phyloP scores from a whole-genome alignment of 768 basidiomycete genomes.

The Phanerodontia chrysosporium region DNA sequence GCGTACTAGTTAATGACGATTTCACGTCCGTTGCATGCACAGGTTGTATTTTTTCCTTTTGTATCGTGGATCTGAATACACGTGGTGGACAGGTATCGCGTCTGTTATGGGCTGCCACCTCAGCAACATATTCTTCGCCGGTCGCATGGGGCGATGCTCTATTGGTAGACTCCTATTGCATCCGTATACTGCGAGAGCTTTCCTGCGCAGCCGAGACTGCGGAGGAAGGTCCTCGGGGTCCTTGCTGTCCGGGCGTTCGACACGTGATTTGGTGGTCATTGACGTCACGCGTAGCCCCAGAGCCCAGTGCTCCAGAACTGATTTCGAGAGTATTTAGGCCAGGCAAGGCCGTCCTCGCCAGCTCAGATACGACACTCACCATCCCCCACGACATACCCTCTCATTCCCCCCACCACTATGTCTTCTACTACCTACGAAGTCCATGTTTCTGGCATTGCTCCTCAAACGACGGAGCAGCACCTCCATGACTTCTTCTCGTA shows the following conservation, averaged over 20 bases:
- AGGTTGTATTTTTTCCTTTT: neutral
- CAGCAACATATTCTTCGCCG: too few relatives aligned
- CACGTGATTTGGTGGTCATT: neutral
- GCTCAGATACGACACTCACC: neutral
- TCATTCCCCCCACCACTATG: conserved; percentile 17
- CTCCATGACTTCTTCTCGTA: conserved; percentile 83
- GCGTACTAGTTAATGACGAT: neutral
- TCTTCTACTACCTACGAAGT: conserved; percentile 16
- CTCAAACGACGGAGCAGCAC: conserved; percentile 59
- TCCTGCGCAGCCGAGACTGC: too few relatives aligned
- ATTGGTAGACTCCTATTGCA: too few relatives aligned
- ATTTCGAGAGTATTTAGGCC: conserved; percentile 1
- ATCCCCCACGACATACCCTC: neutral
- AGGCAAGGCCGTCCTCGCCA: neutral
- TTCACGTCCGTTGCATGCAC: neutral
- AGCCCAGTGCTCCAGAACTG: neutral
- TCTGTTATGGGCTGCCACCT: too few relatives aligned
- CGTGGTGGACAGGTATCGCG: too few relatives aligned
- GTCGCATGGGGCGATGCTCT: too few relatives aligned
- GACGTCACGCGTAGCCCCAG: conserved; percentile 7
- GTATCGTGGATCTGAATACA: neutral
- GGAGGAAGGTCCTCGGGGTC: neutral
- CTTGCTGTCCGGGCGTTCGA: neutral
- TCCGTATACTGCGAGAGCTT: too few relatives aligned
- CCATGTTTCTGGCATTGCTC: conserved; percentile 56